Conservation (phyloP, 2,329 filamentous ascomycete species). For the Apiospora pterosperma region DNA sequence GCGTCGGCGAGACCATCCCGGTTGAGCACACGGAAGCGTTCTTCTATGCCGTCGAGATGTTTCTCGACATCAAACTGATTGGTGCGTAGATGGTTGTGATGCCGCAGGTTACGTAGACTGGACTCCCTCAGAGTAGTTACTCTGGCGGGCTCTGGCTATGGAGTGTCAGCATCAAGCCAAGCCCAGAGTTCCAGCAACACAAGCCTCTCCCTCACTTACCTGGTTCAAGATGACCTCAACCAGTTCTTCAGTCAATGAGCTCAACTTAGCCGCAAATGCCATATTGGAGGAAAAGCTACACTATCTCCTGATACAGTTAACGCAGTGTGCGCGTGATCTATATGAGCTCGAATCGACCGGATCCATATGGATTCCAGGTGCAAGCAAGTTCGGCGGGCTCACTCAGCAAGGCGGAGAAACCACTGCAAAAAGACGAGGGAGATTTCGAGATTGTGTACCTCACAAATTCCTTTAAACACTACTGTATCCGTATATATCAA, state of each 20-base stretch:
- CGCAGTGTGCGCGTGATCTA: background rate
- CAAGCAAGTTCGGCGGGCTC: background rate
- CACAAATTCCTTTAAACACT: background rate
- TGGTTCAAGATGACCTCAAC: conserved; percentile 55
- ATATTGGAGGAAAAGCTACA: conserved; percentile 39
- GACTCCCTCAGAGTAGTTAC: conserved; percentile 46
- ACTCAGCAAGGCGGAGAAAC: background rate
- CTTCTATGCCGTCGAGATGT: conserved; percentile 69
- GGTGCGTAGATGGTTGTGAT: conserved; percentile 59
- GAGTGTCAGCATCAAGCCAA: conserved; percentile 19
- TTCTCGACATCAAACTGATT: conserved; percentile 72
- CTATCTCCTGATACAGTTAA: background rate
- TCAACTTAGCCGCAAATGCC: conserved; percentile 66
- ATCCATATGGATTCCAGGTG: background rate
- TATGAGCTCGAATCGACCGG: background rate
- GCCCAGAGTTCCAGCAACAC: background rate
- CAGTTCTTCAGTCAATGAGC: conserved; percentile 66
- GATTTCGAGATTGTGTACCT: too few species aligned
- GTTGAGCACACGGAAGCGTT: conserved; percentile 79
- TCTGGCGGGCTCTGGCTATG: conserved; percentile 27
- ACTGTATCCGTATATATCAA: too few species aligned
- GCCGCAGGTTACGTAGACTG: conserved; percentile 47
- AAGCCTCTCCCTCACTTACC: background rate
- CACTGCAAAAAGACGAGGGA: background rate
- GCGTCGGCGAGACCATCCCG: conserved; percentile 77